Conservation (phyloP, 2,329 filamentous ascomycete genomes). For the Hypoxylon sp. region DNA sequence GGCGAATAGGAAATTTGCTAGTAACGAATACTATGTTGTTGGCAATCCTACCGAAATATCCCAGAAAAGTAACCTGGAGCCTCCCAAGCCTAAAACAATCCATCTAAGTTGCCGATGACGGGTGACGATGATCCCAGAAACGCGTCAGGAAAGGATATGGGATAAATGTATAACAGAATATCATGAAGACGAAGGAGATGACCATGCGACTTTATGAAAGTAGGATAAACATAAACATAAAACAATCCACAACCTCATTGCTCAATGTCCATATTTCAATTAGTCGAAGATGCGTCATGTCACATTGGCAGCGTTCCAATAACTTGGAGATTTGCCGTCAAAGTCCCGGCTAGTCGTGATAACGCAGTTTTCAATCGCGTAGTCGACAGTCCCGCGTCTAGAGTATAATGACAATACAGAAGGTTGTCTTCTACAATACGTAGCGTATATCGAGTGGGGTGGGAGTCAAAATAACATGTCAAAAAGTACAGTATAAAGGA, state of each 20-base stretch:
- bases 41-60: constrained; percentile 8
- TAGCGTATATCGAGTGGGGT: neutral
- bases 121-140: neutral
- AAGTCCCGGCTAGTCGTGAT: neutral
- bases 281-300: neutral
- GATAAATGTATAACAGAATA: neutral
- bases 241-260: neutral
- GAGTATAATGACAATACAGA: neutral
- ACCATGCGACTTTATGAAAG: neutral
- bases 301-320: neutral
- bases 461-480: neutral
- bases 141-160: neutral
- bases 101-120: constrained; percentile 2
- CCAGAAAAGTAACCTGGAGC: neutral
- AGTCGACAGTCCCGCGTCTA: neutral
- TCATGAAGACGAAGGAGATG: neutral
- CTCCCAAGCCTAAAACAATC: neutral
- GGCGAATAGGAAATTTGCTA: neutral
- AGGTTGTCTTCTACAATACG: neutral
- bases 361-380: neutral
- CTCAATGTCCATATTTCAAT: neutral
- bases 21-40: neutral
- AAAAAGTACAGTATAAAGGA: neutral
- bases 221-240: neutral
- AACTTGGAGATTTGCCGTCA: neutral